Conservation (phyloP, 2,329 filamentous ascomycete genomes). For the Macrophomina pseudophaseolina region DNA sequence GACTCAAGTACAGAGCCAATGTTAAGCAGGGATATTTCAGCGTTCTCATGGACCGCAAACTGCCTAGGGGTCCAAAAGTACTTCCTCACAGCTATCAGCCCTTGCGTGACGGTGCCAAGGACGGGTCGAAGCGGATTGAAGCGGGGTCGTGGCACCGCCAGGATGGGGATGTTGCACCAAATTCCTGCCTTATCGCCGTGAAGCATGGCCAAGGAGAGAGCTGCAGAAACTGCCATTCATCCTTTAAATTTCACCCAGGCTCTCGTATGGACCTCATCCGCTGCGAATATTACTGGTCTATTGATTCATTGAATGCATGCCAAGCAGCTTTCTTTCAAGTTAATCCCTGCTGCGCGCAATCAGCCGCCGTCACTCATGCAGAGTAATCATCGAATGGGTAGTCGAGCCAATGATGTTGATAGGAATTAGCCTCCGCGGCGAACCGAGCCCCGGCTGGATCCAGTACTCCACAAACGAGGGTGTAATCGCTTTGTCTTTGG, state of each 20-base stretch:
- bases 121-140: background rate
- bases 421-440: background rate
- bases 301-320: background rate
- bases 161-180: background rate
- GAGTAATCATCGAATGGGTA: background rate
- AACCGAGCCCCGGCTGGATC: background rate
- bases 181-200: background rate
- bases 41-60: background rate
- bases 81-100: background rate
- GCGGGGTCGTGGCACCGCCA: constrained; percentile 3
- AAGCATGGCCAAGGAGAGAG: background rate
- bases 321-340: background rate
- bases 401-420: background rate
- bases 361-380: too few species aligned
- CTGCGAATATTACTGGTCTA: background rate
- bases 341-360: background rate
- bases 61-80: background rate
- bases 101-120: constrained; percentile 1
- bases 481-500: background rate
- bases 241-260: background rate
- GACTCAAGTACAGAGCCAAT: background rate
- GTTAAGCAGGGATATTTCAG: background rate
- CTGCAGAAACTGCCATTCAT: background rate
- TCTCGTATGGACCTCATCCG: background rate
- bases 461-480: background rate